A percentile compares a stretch with the other conserved stretches of the same genome.
These are phyloP conservation scores for Penicillium daleae DNA, from an alignment of 495 filamentous ascomycete genomes.

Conservation along the genomic window DNA sequence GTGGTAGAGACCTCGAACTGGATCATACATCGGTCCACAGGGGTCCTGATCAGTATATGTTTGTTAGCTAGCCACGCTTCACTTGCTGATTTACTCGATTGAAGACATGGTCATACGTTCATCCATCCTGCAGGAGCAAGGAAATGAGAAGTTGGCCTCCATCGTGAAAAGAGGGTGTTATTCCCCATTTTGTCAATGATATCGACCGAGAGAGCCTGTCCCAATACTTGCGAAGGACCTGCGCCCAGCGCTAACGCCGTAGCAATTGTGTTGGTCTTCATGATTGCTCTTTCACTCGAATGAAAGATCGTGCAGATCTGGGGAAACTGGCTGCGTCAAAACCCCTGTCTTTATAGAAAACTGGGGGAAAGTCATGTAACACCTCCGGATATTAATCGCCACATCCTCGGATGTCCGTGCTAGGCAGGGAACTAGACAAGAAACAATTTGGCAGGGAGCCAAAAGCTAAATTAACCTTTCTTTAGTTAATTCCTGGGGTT, in stretches of 20 bases:
- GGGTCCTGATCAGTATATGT: conserved; percentile 13
- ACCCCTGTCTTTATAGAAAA: neutral
- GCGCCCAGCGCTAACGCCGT: conserved; percentile 13
- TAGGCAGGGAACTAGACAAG: neutral
- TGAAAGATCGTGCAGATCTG: neutral
- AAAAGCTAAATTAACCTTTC: neutral
- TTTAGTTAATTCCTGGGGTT: neutral
- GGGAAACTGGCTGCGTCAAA: neutral
- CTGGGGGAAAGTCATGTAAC: neutral
- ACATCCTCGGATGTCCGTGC: conserved; percentile 17
- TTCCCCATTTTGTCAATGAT: conserved; percentile 23
- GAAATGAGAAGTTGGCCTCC: conserved; percentile 25
- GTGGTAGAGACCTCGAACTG: conserved; percentile 17
- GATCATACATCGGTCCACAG: conserved; percentile 23
- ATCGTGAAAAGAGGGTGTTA: conserved; percentile 20
- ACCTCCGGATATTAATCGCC: conserved; percentile 20
- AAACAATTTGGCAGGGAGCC: neutral
- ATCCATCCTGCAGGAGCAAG: conserved; percentile 28
- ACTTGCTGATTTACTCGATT: neutral
- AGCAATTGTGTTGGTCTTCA: conserved; percentile 8
- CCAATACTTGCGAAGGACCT: conserved; percentile 6
- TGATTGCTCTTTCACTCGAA: neutral
- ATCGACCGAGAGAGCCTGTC: conserved; percentile 13
- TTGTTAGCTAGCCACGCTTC: neutral
- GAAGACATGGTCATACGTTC: conserved; percentile 12